Evolutionary conservation across 2,329 filamentous ascomycete species (phyloP).

Genomic region (Grosmannia penicillata): DNA sequence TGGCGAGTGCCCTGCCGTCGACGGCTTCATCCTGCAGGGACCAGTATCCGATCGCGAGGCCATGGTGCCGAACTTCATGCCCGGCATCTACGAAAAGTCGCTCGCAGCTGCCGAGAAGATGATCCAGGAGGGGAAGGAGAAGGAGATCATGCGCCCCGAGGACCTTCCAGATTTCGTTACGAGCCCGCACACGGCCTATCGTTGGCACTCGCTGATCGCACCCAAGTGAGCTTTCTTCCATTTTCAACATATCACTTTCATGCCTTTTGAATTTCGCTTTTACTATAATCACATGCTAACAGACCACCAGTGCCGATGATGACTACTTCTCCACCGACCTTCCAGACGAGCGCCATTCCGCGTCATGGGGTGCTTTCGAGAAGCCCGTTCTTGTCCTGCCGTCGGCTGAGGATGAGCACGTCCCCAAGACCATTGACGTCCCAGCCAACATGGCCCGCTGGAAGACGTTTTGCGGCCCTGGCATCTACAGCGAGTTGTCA

Average conservation of each 20-base stretch:
- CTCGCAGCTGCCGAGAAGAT: slow-evolving; percentile 36
- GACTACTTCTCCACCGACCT: slow-evolving; percentile 81
- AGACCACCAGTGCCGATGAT: slow-evolving; percentile 66
- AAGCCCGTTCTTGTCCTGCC: slow-evolving; percentile 50
- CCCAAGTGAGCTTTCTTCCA: slow-evolving; percentile 27
- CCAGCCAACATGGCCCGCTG: slow-evolving; percentile 41
- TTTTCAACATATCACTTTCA: no score
- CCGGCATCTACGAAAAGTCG: slow-evolving; percentile 26
- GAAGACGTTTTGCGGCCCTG: slow-evolving; percentile 26
- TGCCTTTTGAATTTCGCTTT: no score
- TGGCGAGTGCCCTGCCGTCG: slow-evolving; percentile 34
- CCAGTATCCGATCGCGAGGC: slow-evolving; percentile 66
- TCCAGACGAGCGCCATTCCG: slow-evolving; percentile 33
- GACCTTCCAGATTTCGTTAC: slow-evolving; percentile 24
- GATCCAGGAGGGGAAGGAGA: slow-evolving; percentile 36
- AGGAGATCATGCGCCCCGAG: slow-evolving; percentile 38
- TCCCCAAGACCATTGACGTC: slow-evolving; percentile 44
- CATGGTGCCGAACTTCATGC: slow-evolving; percentile 27
- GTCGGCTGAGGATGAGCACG: slow-evolving; percentile 50
- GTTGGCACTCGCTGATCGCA: slow-evolving; percentile 33
- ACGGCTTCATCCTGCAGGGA: slow-evolving; percentile 69
- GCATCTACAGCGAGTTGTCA: slow-evolving; percentile 33
- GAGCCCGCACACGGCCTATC: slow-evolving; percentile 35
- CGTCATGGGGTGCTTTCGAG: slow-evolving; percentile 51
- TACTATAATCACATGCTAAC: no score